These are phyloP conservation scores for Peziza echinospora DNA, from an alignment of 495 filamentous ascomycete species.

Conservation along the genomic window DNA sequence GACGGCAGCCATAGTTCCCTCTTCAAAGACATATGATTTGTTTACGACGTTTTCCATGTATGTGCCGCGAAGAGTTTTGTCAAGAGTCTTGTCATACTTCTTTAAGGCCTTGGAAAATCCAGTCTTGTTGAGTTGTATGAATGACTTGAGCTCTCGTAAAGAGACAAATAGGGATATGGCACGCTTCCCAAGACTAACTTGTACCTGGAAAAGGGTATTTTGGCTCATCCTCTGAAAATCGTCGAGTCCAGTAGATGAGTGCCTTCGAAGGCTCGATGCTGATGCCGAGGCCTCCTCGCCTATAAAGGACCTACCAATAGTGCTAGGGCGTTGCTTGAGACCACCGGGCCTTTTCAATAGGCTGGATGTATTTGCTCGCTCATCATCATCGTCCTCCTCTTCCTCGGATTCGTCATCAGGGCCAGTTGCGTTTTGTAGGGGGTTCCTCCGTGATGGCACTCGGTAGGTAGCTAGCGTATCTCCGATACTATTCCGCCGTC, in stretches of 20 bases:
- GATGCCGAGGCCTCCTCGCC: background rate
- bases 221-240: background rate
- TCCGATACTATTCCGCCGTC: constrained; percentile 8
- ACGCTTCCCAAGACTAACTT: constrained; percentile 76
- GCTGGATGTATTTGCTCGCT: background rate
- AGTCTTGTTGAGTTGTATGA: constrained; percentile 85
- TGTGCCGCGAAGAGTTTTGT: constrained; percentile 47
- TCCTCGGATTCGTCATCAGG: constrained; percentile 19
- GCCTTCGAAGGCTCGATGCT: background rate
- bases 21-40: constrained; percentile 51
- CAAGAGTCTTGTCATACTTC: constrained; percentile 94
- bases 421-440: background rate
- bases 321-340: background rate
- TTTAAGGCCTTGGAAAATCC: constrained; percentile 91
- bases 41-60: constrained; percentile 58
- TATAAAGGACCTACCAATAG: background rate
- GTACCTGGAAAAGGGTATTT: constrained; percentile 43
- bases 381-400: constrained; percentile 25
- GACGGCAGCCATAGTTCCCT: constrained; percentile 43
- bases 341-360: background rate
- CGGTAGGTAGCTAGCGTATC: constrained; percentile 2
- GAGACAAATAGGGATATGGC: constrained; percentile 71
- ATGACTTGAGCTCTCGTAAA: constrained; percentile 89
- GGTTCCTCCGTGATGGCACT: constrained; percentile 1
- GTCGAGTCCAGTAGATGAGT: background rate